These are phyloP conservation scores for Coelastrella sp. DNA, from an alignment of 139 green algal genomes.

Conservation along the genomic window DNA sequence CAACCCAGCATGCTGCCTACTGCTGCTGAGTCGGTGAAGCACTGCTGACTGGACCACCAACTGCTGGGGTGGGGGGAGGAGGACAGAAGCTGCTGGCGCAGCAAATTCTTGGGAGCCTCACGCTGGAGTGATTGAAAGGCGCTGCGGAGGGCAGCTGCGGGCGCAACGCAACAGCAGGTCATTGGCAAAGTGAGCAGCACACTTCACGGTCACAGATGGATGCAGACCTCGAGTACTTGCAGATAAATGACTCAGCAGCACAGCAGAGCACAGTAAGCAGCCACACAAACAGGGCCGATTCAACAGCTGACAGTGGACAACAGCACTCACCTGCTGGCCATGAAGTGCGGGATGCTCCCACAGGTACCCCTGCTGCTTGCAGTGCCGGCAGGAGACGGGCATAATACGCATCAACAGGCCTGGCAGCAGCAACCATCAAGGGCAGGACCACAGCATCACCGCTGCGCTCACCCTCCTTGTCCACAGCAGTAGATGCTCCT, in stretches of 20 bases:
- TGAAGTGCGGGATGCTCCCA: constrained; percentile 46
- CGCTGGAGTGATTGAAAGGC: constrained; percentile 21
- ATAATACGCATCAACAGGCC: constrained; percentile 55
- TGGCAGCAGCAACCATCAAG: constrained; percentile 37
- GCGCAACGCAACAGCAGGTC: no score
- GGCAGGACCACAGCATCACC: constrained; percentile 9
- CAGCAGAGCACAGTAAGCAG: not conserved
- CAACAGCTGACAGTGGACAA: not conserved
- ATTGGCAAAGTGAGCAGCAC: not conserved
- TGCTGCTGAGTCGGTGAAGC: constrained; percentile 69
- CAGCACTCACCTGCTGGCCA: constrained; percentile 51
- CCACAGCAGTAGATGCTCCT: constrained; percentile 4
- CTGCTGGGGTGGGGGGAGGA: constrained; percentile 45
- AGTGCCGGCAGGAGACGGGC: constrained; percentile 53
- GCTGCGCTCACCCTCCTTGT: not conserved
- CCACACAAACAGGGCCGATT: not conserved
- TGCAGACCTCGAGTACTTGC: no score
- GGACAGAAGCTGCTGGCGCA: constrained; percentile 73
- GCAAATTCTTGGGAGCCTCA: constrained; percentile 41
- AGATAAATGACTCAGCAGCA: not conserved
- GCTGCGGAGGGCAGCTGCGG: constrained; percentile 28
- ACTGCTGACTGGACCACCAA: constrained; percentile 59
- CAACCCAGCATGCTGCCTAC: constrained; percentile 78
- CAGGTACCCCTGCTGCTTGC: constrained; percentile 56
- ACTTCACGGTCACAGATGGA: no score